phyloP scores from a whole-genome alignment of 1,284 basidiomycete species.

The Moniliophthora roreri region DNA sequence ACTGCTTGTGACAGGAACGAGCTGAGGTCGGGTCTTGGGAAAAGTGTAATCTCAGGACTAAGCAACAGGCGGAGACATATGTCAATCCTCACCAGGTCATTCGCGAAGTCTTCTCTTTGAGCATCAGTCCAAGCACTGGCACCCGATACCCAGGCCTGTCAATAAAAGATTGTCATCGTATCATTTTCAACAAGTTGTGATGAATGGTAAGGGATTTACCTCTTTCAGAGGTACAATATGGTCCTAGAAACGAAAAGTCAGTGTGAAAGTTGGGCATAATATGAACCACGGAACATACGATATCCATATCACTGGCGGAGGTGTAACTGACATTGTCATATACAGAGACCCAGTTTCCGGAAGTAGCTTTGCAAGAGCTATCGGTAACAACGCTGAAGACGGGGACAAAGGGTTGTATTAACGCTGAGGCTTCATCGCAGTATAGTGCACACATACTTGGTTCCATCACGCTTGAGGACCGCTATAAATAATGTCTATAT shows the following conservation, averaged over 20 bases:
- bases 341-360: slow-evolving; percentile 52
- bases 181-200: too few species aligned
- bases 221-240: slow-evolving; percentile 54
- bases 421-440: background rate
- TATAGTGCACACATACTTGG: slow-evolving; percentile 19
- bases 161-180: slow-evolving; percentile 2
- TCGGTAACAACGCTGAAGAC: slow-evolving; percentile 35
- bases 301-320: slow-evolving; percentile 48
- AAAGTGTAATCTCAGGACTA: background rate
- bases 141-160: slow-evolving; percentile 51
- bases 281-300: slow-evolving; percentile 32
- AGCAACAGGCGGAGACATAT: background rate
- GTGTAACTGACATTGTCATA: slow-evolving; percentile 46
- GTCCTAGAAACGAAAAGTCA: slow-evolving; percentile 32
- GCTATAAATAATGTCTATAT: slow-evolving; percentile 27
- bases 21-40: slow-evolving; percentile 41
- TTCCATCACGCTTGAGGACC: slow-evolving; percentile 54
- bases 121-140: slow-evolving; percentile 48
- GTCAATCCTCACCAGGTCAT: slow-evolving; percentile 34
- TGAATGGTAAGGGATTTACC: slow-evolving; percentile 20
- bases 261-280: background rate
- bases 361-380: slow-evolving; percentile 40
- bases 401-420: background rate
- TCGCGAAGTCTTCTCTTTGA: slow-evolving; percentile 48
- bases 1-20: slow-evolving; percentile 44